These are phyloP conservation scores for Neurospora sp. DNA, from an alignment of 495 filamentous ascomycete species.

Conservation along the genomic window DNA sequence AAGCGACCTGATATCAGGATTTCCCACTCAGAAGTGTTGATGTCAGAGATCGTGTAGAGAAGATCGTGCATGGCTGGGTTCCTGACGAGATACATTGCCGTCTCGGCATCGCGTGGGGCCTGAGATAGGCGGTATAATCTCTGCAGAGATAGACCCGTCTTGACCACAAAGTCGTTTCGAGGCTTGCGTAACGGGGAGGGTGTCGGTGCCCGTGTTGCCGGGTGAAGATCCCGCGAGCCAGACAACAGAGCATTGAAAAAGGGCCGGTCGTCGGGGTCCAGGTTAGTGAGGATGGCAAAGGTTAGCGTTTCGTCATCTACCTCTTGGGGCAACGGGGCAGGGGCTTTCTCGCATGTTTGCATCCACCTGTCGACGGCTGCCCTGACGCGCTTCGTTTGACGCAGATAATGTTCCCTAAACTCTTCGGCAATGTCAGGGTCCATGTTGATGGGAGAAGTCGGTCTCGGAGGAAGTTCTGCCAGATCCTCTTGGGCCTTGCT, in stretches of 20 bases:
- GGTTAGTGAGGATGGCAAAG: conserved; percentile 85
- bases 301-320: conserved; percentile 87
- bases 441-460: conserved; percentile 63
- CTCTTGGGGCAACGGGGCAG: conserved; percentile 65
- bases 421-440: conserved; percentile 89
- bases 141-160: conserved; percentile 66
- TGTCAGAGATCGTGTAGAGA: conserved; percentile 75
- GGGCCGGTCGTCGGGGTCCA: conserved; percentile 62
- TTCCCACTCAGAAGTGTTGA: conserved; percentile 87
- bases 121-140: conserved; percentile 67
- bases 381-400: conserved; percentile 79
- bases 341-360: conserved; percentile 57
- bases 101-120: conserved; percentile 71
- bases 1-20: conserved; percentile 93
- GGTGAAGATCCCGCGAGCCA: conserved; percentile 51
- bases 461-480: conserved; percentile 33
- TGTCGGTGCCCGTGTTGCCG: conserved; percentile 45
- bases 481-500: conserved; percentile 40
- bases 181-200: conserved; percentile 37
- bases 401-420: conserved; percentile 77
- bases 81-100: conserved; percentile 79
- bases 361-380: conserved; percentile 81
- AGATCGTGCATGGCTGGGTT: conserved; percentile 75
- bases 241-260: conserved; percentile 69
- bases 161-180: conserved; percentile 57